These are phyloP conservation scores for Aspergillus wentii DNA, from an alignment of 495 filamentous ascomycete genomes.

Conservation along the genomic window DNA sequence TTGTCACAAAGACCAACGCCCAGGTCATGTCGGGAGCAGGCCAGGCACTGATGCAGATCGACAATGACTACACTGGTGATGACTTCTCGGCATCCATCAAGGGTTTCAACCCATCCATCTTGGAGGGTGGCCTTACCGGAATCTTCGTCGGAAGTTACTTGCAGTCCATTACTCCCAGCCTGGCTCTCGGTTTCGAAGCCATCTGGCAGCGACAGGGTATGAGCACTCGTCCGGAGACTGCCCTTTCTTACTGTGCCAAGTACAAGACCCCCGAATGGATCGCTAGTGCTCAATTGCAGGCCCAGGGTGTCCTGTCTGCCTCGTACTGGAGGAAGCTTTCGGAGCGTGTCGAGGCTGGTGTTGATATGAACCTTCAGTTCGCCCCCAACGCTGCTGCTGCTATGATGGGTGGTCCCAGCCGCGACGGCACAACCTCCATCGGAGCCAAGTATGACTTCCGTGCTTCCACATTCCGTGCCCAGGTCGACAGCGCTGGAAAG, in stretches of 20 bases:
- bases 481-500: slow-evolving; percentile 92
- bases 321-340: slow-evolving; percentile 92
- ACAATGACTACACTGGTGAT: slow-evolving; percentile 87
- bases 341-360: slow-evolving; percentile 94
- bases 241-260: slow-evolving; percentile 79
- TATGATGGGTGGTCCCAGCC: slow-evolving; percentile 67
- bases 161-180: slow-evolving; percentile 81
- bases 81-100: slow-evolving; percentile 93
- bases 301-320: slow-evolving; percentile 78
- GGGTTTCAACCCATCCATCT: slow-evolving; percentile 83
- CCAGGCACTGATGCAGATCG: slow-evolving; percentile 77
- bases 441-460: slow-evolving; percentile 99
- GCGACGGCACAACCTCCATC: slow-evolving; percentile 84
- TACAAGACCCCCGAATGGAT: slow-evolving; percentile 92
- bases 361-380: slow-evolving; percentile 87
- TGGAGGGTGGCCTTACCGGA: slow-evolving; percentile 89
- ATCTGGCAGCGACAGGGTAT: slow-evolving; percentile 85
- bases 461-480: slow-evolving; percentile 87
- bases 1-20: slow-evolving; percentile 79
- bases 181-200: slow-evolving; percentile 85
- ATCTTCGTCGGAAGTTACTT: slow-evolving; percentile 94
- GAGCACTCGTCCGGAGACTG: slow-evolving; percentile 74
- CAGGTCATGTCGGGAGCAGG: slow-evolving; percentile 65
- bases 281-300: slow-evolving; percentile 77
- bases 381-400: slow-evolving; percentile 54